Conservation (phyloP, 441 rosid species). For the Pelargonium myrrhifolium region DNA sequence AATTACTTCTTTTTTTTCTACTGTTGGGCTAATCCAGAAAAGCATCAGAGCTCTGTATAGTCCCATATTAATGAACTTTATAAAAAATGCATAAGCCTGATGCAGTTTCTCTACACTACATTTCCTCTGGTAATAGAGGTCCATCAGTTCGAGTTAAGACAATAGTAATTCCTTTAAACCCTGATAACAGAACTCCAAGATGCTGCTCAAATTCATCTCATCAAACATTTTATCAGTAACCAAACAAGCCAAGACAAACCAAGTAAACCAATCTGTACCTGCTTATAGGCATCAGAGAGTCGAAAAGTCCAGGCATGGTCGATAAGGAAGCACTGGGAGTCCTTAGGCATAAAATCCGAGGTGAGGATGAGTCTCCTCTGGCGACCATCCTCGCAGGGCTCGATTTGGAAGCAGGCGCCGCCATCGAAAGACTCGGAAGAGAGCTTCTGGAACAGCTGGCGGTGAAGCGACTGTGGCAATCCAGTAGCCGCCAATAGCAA, state of each 20-base stretch:
- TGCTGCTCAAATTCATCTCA: background rate
- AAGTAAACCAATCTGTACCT: constrained; percentile 28
- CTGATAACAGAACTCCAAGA: background rate
- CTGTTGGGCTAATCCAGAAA: background rate
- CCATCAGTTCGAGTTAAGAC: background rate
- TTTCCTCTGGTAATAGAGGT: background rate
- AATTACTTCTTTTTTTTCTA: background rate
- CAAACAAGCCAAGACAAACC: background rate
- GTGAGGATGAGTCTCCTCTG: constrained; percentile 63
- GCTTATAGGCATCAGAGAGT: constrained; percentile 69
- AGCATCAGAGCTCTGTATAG: background rate
- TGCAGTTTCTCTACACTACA: background rate
- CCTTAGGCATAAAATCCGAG: constrained; percentile 47
- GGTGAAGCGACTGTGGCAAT: constrained; percentile 57
- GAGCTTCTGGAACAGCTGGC: constrained; percentile 58
- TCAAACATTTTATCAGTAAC: background rate
- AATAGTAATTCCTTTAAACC: background rate
- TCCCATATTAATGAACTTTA: background rate
- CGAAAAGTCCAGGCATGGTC: constrained; percentile 98
- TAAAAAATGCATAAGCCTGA: background rate
- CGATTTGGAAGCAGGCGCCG: constrained; percentile 67
- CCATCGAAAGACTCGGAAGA: constrained; percentile 69
- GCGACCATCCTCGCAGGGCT: constrained; percentile 55
- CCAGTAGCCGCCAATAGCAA: constrained; percentile 76
- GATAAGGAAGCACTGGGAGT: constrained; percentile 68